Percentiles rank a stretch among this genome's conserved stretches.
phyloP scores from a whole-genome alignment of 108 stramenopile species.

The Skeletonema tropicum region DNA sequence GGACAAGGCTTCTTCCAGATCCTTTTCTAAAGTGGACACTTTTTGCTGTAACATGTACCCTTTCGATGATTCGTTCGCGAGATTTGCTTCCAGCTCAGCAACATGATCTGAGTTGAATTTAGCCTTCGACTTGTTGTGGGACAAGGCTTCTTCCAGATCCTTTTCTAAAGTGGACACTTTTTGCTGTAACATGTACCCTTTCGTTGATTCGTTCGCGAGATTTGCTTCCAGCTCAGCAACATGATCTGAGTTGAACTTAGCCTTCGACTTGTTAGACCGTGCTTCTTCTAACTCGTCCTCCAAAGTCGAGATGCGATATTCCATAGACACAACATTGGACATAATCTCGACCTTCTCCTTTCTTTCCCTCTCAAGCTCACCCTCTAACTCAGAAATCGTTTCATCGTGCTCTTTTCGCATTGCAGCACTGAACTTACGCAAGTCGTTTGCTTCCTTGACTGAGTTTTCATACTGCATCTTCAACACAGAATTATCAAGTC shows the following conservation, averaged over 20 bases:
- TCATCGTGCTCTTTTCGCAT: constrained; percentile 36
- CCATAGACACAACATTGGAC: constrained; percentile 27
- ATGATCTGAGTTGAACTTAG: background rate
- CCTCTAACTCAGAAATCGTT: constrained; percentile 33
- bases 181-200: background rate
- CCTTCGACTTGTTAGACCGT: background rate
- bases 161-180: no score
- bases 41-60: no score
- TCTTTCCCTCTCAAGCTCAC: constrained; percentile 33
- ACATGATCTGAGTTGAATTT: no score
- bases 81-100: no score
- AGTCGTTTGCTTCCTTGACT: constrained; percentile 37
- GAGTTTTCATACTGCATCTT: constrained; percentile 20
- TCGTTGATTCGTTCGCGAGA: background rate
- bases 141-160: no score
- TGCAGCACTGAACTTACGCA: constrained; percentile 39
- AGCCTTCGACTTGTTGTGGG: no score
- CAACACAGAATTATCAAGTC: constrained; percentile 3
- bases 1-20: no score
- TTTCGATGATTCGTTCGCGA: no score
- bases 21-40: no score
- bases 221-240: background rate
- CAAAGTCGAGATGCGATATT: constrained; percentile 30
- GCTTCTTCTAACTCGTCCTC: constrained; percentile 36
- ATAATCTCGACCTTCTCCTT: constrained; percentile 18